Evolutionary conservation across 2,329 filamentous ascomycete genomes (phyloP), one percentile per base, ranked within the genome.

Genomic region (Paradendryphiella salina): DNA sequence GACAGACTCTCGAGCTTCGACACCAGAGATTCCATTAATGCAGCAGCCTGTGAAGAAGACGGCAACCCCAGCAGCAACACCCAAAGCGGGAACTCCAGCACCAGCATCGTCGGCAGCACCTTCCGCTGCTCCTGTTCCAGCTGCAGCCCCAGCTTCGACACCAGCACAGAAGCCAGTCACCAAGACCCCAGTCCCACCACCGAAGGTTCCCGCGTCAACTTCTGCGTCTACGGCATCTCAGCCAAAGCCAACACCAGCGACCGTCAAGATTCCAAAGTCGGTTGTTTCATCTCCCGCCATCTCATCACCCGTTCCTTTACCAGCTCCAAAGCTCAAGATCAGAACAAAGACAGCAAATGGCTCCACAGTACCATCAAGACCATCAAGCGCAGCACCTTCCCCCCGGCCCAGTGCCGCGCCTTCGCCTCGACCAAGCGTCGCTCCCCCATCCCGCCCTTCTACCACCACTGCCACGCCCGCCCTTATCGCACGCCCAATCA

Each of bases 321-420:
- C 63, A 3, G 63, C 57, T 10, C 64, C 63, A 2, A 66, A 63
- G 38, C 61, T 66, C 28, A 69, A 66, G 40, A 63, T 69, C 48
- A 64, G 63, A 41, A 65, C 63, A 20, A 63, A 65, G 35, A 59
- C 54, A 18, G 54, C 57, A 15, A 48, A 48, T 15, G 60, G 60
- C 8, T 38, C 52, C 7, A 52, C 38, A 3, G 45, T 52, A 2
- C 35, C 50, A 9, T 52, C 50, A 20, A 52, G 39, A 18, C 50
- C 50, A 13, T 50, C 54, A 15, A 57, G 52, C 7, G 54, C 61
- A 17, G 52, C 57, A 5, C 53, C 57, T 9, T 55, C 60, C 3
- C 56, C 59, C 4, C 58, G 58, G 10, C 50, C 52, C 6, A 58
- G 53, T 14, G 50, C 52, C 11, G 44, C 51, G 9, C 47, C 52